phyloP scores from a whole-genome alignment of 1,284 basidiomycete species.

The Termitomyces sp. region DNA sequence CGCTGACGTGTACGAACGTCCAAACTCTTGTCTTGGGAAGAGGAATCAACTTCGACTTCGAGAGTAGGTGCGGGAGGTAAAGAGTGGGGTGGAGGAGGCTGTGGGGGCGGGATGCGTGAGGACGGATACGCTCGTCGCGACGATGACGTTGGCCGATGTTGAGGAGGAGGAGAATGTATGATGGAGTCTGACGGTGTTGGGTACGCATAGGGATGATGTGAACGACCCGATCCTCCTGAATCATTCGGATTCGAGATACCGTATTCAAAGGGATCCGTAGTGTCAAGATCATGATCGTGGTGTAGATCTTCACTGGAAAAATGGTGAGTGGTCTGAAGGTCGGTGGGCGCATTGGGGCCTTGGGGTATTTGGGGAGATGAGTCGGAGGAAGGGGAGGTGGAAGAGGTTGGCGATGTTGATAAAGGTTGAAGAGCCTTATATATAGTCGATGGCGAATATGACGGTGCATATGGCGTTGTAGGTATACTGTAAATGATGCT shows the following conservation, averaged over 20 bases:
- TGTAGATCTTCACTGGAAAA: constrained; percentile 24
- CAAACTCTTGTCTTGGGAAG: constrained; percentile 26
- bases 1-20: constrained; percentile 38
- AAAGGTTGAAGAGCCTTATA: constrained; percentile 52
- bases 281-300: constrained; percentile 34
- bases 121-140: constrained; percentile 45
- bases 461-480: constrained; percentile 59
- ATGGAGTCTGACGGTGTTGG: constrained; percentile 24
- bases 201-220: constrained; percentile 44
- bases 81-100: constrained; percentile 57
- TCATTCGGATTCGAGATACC: constrained; percentile 45
- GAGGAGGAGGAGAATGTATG: constrained; percentile 2
- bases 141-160: constrained; percentile 24
- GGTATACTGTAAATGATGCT: constrained; percentile 82
- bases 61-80: constrained; percentile 56
- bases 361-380: constrained; percentile 40
- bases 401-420: constrained; percentile 38
- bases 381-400: constrained; percentile 51
- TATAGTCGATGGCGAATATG: constrained; percentile 53
- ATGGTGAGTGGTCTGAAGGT: constrained; percentile 27
- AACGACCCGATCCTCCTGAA: constrained; percentile 27
- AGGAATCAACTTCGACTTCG: constrained; percentile 26
- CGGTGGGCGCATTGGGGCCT: constrained; percentile 30
- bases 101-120: constrained; percentile 59
- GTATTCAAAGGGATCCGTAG: constrained; percentile 42